phyloP scores from a whole-genome alignment of 345 rosid species.

The Gossypium bickii region DNA sequence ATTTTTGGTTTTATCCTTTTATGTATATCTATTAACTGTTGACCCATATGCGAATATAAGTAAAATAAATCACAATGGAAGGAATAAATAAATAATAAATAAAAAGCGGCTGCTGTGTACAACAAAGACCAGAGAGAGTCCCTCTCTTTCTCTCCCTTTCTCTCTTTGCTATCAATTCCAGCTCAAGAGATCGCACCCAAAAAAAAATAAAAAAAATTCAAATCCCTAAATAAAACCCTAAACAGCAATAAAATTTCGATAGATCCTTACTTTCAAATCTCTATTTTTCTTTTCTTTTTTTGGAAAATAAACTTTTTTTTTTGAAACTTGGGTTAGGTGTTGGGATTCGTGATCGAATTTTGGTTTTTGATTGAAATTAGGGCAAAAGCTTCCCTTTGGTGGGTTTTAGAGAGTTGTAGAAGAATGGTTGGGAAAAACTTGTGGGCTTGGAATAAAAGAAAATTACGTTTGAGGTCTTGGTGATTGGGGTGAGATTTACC shows the following conservation, averaged over 20 bases:
- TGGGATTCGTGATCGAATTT: conserved; percentile 36
- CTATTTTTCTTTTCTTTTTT: background rate
- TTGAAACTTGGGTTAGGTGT: background rate
- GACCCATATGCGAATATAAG: too few relatives aligned
- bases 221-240: conserved; percentile 7
- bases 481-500: conserved; percentile 10
- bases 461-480: conserved; percentile 21
- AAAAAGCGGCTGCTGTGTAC: conserved; percentile 43
- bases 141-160: conserved; percentile 13
- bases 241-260: background rate
- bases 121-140: conserved; percentile 41
- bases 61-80: too few relatives aligned
- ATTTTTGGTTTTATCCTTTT: too few relatives aligned
- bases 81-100: background rate
- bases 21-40: too few relatives aligned
- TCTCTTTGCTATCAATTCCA: conserved; percentile 32
- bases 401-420: conserved; percentile 27
- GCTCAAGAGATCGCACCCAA: conserved; percentile 41
- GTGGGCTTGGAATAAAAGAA: conserved; percentile 18
- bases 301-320: conserved; percentile 7
- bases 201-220: background rate
- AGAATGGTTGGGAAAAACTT: conserved; percentile 19
- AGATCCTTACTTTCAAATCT: conserved; percentile 10
- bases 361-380: conserved; percentile 27
- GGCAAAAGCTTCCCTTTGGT: conserved; percentile 31